These are phyloP conservation scores for Paralagenidium karlingii DNA, from an alignment of 352 stramenopile species.

Conservation along the genomic window DNA sequence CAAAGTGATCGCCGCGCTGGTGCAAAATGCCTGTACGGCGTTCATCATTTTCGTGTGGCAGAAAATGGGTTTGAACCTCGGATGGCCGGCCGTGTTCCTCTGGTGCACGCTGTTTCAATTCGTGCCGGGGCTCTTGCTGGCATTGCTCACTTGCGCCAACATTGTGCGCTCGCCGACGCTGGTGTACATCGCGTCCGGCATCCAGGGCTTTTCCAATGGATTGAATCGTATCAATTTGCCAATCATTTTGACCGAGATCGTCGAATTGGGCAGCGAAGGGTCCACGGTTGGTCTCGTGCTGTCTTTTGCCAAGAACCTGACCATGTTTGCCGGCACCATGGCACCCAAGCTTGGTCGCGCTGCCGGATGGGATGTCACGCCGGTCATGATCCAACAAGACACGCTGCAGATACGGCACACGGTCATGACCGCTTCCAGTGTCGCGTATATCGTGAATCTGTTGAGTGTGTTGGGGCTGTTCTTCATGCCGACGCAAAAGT, in stretches of 20 bases:
- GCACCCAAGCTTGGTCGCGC: too few species aligned
- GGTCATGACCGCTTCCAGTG: too few species aligned
- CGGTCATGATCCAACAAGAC: too few species aligned
- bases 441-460: constrained; percentile 38
- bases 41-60: too few species aligned
- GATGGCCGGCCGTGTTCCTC: too few species aligned
- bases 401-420: too few species aligned
- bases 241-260: constrained; percentile 56
- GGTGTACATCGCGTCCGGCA: constrained; percentile 36
- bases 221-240: constrained; percentile 28
- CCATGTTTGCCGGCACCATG: constrained; percentile 49
- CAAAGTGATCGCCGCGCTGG: constrained; percentile 4
- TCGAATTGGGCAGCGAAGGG: constrained; percentile 46
- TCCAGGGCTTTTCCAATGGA: constrained; percentile 40
- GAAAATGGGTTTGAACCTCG: too few species aligned
- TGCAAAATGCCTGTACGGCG: too few species aligned
- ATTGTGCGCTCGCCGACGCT: constrained; percentile 24
- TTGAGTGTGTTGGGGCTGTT: constrained; percentile 40
- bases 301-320: constrained; percentile 39
- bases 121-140: not conserved
- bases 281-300: constrained; percentile 40
- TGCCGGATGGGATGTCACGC: too few species aligned
- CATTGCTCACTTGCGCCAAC: not conserved
- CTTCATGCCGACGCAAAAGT: constrained; percentile 22
- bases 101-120: not conserved